Conservation (phyloP, 2,329 filamentous ascomycete genomes). For the Diaporthe nobilis region DNA sequence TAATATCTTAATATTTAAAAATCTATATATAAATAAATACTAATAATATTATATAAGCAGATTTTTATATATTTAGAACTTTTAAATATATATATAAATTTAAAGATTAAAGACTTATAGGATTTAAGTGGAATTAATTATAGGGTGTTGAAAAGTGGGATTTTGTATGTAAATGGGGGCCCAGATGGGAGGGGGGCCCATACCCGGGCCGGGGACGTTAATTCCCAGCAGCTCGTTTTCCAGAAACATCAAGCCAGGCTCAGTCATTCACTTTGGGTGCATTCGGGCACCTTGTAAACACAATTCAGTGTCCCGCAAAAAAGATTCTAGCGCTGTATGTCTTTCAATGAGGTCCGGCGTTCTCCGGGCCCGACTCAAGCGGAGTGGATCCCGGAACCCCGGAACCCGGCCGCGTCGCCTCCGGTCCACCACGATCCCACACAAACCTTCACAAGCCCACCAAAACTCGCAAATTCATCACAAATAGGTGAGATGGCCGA, state of each 20-base stretch:
- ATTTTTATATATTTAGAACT: too few species aligned
- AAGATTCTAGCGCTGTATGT: background rate
- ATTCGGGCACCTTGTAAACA: accelerated
- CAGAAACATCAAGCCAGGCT: background rate
- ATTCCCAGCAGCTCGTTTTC: background rate
- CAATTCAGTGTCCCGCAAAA: background rate
- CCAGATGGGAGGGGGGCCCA: too few species aligned
- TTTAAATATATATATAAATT: too few species aligned
- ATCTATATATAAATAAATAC: too few species aligned
- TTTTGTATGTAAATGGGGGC: too few species aligned
- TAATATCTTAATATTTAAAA: too few species aligned
- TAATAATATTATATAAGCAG: too few species aligned
- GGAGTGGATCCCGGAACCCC: constrained; percentile 18
- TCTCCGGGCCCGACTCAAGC: constrained; percentile 12
- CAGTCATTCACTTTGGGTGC: too few species aligned
- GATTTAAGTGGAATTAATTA: too few species aligned
- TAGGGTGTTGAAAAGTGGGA: too few species aligned
- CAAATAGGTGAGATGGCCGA: constrained; percentile 34
- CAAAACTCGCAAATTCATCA: background rate
- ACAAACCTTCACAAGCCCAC: background rate
- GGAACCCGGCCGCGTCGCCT: background rate
- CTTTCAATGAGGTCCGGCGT: background rate
- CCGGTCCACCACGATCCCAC: constrained; percentile 17
- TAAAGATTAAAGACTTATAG: too few species aligned
- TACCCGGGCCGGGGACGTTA: too few species aligned